A percentile compares a stretch with the other conserved stretches of the same genome.
These are phyloP conservation scores for Stylonectria norvegica DNA, from an alignment of 2,329 filamentous ascomycete species.

Conservation along the genomic window DNA sequence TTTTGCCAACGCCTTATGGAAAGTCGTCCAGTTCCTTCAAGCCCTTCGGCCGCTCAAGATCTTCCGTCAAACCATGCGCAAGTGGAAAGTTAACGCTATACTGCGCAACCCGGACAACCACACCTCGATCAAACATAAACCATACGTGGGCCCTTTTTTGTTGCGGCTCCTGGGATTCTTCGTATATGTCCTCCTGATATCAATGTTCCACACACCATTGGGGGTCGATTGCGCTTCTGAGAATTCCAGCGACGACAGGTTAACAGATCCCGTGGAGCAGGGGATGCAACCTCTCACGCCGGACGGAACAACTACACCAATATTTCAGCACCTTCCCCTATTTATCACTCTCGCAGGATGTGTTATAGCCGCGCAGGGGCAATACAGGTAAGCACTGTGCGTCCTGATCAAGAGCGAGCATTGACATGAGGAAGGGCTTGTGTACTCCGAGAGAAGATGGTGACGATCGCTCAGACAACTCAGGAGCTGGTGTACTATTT, in stretches of 20 bases:
- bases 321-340: no score
- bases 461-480: constrained; percentile 14
- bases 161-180: constrained; percentile 8
- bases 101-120: no score
- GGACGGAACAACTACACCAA: neutral
- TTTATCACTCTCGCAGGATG: constrained; percentile 6
- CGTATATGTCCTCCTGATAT: constrained; percentile 10
- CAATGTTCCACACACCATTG: constrained; percentile 7
- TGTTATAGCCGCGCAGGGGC: constrained; percentile 22
- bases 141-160: no score
- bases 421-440: constrained; percentile 13
- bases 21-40: no score
- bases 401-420: neutral
- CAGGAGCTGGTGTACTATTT: constrained; percentile 20
- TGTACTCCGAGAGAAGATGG: constrained; percentile 21
- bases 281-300: no score
- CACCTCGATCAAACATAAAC: no score
- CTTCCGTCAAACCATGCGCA: no score
- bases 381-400: constrained; percentile 18
- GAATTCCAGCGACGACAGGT: no score
- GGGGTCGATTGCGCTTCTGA: constrained; percentile 4
- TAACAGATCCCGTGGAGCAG: no score
- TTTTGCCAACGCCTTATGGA: no score
- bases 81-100: no score
- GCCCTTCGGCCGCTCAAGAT: no score